Conservation (phyloP, 768 basidiomycete species). For the Hypholoma fasciculare region DNA sequence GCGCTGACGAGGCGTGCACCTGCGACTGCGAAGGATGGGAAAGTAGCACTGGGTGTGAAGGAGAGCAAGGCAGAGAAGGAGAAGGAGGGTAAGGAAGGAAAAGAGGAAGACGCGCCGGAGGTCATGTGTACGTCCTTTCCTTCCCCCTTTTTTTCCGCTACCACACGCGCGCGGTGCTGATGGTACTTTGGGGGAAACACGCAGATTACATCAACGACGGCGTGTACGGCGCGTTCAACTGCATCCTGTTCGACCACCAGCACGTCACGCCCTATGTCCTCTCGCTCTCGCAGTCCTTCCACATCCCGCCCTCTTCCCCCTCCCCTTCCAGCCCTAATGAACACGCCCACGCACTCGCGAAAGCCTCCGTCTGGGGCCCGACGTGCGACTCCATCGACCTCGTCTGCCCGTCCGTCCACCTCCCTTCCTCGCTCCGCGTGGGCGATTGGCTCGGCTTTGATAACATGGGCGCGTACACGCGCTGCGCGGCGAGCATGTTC, state of each 20-base stretch:
- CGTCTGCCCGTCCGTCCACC: conserved; percentile 63
- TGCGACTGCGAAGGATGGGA: too few relatives aligned
- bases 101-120: conserved; percentile 36
- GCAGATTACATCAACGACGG: conserved; percentile 99
- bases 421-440: conserved; percentile 73
- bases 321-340: too few relatives aligned
- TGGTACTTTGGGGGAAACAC: too few relatives aligned
- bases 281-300: conserved; percentile 43
- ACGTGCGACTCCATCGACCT: conserved; percentile 98
- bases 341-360: conserved; percentile 21
- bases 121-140: conserved; percentile 77
- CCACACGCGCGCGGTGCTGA: conserved; percentile 7
- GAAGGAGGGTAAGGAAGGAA: too few relatives aligned
- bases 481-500: conserved; percentile 95
- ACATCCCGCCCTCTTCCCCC: conserved; percentile 3
- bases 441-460: conserved; percentile 99
- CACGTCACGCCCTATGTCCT: conserved; percentile 71
- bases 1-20: too few relatives aligned
- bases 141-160: too few relatives aligned
- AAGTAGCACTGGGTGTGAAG: too few relatives aligned
- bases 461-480: conserved; percentile 99
- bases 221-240: conserved; percentile 96
- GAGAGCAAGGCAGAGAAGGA: too few relatives aligned
- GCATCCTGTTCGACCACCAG: conserved; percentile 97
- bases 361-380: conserved; percentile 92